Evolutionary conservation across 106 monocot species (phyloP), one percentile per base, ranked within the genome.

Genomic region (Xerophyta viscosa): DNA sequence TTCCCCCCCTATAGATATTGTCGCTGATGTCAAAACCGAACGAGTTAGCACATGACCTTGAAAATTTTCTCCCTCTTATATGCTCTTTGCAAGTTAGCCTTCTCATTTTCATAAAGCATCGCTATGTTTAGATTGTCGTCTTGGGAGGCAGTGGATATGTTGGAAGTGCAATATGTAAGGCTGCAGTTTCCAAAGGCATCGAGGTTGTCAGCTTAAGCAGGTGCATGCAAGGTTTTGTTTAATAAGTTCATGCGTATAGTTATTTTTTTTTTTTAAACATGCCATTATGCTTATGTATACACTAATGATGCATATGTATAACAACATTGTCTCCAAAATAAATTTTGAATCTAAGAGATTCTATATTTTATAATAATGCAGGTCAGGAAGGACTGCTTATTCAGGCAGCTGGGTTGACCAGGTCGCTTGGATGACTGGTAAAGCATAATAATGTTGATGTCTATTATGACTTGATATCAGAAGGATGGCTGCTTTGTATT

Each of bases 151-250:
- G 64, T 57, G 94, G 94, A 42, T 96, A 88, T 68, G 96, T 96
- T 61, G 96, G 96, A 48, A 71, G 81, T 58, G 81, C 96, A 25
- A 96, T 96, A 54, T 96, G 96, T 71, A 96, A 96, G 70, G 88
- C 96, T 62, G 96, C 88, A 61, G 73, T 82, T 31, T 85, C 81
- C 24, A 96, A 79, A 64, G 96, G 88, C 56, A 89, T 96, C n/a
- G 84, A 96, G 62, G 88, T 85, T 44, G 88, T 85, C 54, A 96
- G 88, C 49, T 21, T 89, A 52, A 96, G 84, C 89, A 96, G 96
- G 88, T 96, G 19, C 33, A 24, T 42, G 29, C 12, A 5, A n/a
- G 8, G 24, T 21, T 24, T 24, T 27, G 45, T 31, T 9, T 47
- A 47, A 33, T 33, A 33, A 33, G 10, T 10, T 33, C 33, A 14